Percentiles rank a stretch among this genome's conserved stretches.
Evolutionary conservation across 495 filamentous ascomycete genomes (phyloP).

Genomic region (Aspergillus kassunensis): DNA sequence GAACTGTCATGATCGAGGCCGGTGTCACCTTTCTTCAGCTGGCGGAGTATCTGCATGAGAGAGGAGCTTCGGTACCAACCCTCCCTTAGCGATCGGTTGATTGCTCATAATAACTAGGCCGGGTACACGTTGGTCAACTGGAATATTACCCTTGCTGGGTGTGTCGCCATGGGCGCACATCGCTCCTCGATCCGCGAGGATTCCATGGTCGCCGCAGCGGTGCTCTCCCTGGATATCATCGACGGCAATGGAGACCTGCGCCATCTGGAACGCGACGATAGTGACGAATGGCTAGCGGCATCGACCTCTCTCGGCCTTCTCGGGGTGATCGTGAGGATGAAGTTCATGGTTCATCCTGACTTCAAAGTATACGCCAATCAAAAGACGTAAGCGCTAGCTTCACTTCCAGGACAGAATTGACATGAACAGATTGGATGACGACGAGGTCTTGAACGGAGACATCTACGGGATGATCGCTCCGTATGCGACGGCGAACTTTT

Average conservation of each 20-base stretch:
- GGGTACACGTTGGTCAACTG: slow-evolving; percentile 16
- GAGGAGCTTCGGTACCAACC: slow-evolving; percentile 3
- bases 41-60: slow-evolving; percentile 10
- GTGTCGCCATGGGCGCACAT: slow-evolving; percentile 15
- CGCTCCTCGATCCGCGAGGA: slow-evolving; percentile 14
- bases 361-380: slow-evolving; percentile 17
- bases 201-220: slow-evolving; percentile 14
- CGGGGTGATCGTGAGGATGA: slow-evolving; percentile 14
- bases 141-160: slow-evolving; percentile 14
- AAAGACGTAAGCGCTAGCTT: slow-evolving; percentile 3
- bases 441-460: slow-evolving; percentile 14
- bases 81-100: background rate
- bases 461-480: slow-evolving; percentile 14
- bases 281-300: slow-evolving; percentile 14
- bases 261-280: slow-evolving; percentile 11
- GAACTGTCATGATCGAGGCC: slow-evolving; percentile 14
- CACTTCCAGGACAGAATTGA: background rate
- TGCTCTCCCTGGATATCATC: slow-evolving; percentile 11
- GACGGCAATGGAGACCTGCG: slow-evolving; percentile 9
- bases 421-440: slow-evolving; percentile 3
- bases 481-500: slow-evolving; percentile 15
- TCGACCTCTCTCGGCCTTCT: slow-evolving; percentile 14
- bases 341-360: slow-evolving; percentile 14
- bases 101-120: background rate
- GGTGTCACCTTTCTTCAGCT: slow-evolving; percentile 15